These are phyloP conservation scores for Geotrichum restrictum DNA, from an alignment of 1,139 yeast species.

Conservation along the genomic window DNA sequence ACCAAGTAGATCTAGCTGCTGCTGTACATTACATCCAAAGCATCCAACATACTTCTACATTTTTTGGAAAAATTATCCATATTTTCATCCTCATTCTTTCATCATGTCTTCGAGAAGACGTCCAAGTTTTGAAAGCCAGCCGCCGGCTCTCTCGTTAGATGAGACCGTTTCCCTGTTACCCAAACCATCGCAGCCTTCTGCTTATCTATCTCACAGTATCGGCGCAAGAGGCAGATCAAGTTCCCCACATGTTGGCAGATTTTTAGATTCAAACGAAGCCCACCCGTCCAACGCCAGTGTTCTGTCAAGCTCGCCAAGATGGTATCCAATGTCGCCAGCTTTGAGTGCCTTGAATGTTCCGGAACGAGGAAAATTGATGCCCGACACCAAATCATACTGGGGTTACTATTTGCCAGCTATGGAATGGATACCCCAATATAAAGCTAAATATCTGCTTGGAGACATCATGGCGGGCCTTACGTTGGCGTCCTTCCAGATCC, in stretches of 20 bases:
- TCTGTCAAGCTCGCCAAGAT: neutral
- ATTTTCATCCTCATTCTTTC: too few species aligned
- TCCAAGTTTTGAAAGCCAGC: neutral
- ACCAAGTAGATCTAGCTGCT: too few species aligned
- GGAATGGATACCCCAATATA: slow-evolving; percentile 72
- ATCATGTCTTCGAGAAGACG: too few species aligned
- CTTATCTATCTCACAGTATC: neutral
- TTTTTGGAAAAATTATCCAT: too few species aligned
- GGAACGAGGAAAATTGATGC: slow-evolving; percentile 19
- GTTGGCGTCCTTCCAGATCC: slow-evolving; percentile 86
- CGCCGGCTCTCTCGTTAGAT: neutral
- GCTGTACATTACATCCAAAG: too few species aligned
- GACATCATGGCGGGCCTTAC: slow-evolving; percentile 85
- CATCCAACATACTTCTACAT: too few species aligned
- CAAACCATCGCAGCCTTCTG: neutral
- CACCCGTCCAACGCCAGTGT: neutral
- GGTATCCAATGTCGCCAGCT: slow-evolving; percentile 12
- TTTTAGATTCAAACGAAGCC: neutral
- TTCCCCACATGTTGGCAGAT: neutral
- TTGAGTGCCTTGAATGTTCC: slow-evolving; percentile 12
- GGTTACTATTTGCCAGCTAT: slow-evolving; percentile 78
- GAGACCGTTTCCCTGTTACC: neutral
- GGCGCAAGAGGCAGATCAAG: neutral
- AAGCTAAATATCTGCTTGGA: slow-evolving; percentile 51
- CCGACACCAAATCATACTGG: slow-evolving; percentile 33